phyloP scores from a whole-genome alignment of 2,329 filamentous ascomycete genomes.

The Verticillium nubilum region DNA sequence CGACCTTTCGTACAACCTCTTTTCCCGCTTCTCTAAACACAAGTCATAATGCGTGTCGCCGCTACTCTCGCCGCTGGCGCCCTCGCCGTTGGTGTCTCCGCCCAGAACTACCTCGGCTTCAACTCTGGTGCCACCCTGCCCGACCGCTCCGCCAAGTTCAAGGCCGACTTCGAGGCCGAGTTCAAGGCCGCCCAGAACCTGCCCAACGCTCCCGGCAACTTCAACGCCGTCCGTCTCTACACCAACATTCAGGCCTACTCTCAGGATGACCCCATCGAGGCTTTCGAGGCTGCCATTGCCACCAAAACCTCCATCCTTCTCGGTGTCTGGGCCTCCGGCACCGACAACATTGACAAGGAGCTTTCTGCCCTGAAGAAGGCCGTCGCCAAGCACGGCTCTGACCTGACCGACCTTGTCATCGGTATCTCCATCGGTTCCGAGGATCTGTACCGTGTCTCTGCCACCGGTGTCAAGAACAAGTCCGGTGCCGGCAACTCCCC shows the following conservation, averaged over 20 bases:
- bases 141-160: slow-evolving; percentile 46
- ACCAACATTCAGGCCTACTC: slow-evolving; percentile 62
- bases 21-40: background rate
- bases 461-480: slow-evolving; percentile 57
- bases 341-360: slow-evolving; percentile 51
- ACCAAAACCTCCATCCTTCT: slow-evolving; percentile 58
- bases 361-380: slow-evolving; percentile 54
- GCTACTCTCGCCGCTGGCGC: slow-evolving; percentile 29
- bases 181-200: slow-evolving; percentile 37
- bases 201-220: slow-evolving; percentile 42
- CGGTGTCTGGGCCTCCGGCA: slow-evolving; percentile 57
- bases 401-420: slow-evolving; percentile 52
- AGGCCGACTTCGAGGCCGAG: slow-evolving; percentile 41
- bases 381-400: slow-evolving; percentile 44
- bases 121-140: slow-evolving; percentile 43
- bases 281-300: slow-evolving; percentile 65
- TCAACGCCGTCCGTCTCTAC: slow-evolving; percentile 59
- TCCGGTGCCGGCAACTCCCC: slow-evolving; percentile 56
- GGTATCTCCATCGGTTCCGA: slow-evolving; percentile 63
- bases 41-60: slow-evolving; percentile 33
- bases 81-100: slow-evolving; percentile 33
- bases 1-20: background rate
- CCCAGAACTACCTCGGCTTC: slow-evolving; percentile 46
- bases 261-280: slow-evolving; percentile 72
- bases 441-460: slow-evolving; percentile 59